Conservation (phyloP, 768 basidiomycete species). For the Cystofilobasidium macerans region DNA sequence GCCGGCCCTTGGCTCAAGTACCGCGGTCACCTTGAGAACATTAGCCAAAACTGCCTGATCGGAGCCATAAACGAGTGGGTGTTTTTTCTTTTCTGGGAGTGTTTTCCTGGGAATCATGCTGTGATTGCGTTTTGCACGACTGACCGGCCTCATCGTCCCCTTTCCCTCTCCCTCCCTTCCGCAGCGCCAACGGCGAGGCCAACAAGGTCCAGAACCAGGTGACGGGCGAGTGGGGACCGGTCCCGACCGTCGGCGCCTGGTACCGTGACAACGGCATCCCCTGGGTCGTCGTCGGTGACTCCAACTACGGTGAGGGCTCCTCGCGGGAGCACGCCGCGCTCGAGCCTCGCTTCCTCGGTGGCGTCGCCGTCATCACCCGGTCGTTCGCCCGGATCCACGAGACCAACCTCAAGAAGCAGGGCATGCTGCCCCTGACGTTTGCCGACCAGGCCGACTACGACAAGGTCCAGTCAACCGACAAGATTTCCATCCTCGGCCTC, state of each 20-base stretch:
- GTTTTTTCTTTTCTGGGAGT: not conserved
- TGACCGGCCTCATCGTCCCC: not conserved
- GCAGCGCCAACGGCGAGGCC: conserved; percentile 67
- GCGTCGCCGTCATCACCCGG: conserved; percentile 87
- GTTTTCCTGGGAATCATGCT: too few species aligned
- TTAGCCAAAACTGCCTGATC: conserved; percentile 78
- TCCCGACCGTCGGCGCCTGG: conserved; percentile 71
- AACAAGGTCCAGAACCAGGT: conserved; percentile 84
- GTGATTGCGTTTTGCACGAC: not conserved
- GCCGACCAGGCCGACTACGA: conserved; percentile 87
- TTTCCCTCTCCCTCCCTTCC: not conserved
- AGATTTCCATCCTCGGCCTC: conserved; percentile 77
- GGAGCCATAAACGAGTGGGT: conserved; percentile 47
- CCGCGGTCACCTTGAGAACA: conserved; percentile 32
- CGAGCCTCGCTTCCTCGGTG: conserved; percentile 88
- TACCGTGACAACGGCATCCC: conserved; percentile 84
- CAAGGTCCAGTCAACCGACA: conserved; percentile 74
- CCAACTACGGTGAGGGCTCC: conserved; percentile 90
- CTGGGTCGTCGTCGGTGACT: conserved; percentile 88
- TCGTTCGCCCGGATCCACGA: conserved; percentile 96
- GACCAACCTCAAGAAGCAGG: conserved; percentile 97
- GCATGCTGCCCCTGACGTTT: conserved; percentile 69
- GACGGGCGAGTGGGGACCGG: conserved; percentile 71
- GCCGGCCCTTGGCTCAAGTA: conserved; percentile 32
- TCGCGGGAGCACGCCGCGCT: conserved; percentile 96